phyloP scores from a whole-genome alignment of 2,329 filamentous ascomycete genomes.

The Diaporthe ampelina region DNA sequence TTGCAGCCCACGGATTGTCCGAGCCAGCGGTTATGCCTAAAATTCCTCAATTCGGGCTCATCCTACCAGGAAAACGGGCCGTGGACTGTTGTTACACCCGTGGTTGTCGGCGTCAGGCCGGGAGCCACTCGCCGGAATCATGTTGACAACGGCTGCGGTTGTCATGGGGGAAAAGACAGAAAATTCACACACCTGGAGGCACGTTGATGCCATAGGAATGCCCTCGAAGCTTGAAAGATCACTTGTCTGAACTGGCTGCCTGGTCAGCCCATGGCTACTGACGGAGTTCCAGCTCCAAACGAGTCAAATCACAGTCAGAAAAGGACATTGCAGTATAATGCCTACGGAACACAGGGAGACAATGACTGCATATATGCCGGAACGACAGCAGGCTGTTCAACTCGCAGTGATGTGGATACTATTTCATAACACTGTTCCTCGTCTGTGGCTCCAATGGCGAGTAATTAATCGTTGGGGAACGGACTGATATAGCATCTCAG shows the following conservation, averaged over 20 bases:
- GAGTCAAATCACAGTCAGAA: neutral
- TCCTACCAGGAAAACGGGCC: constrained; percentile 2
- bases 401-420: neutral
- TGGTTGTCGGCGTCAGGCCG: neutral
- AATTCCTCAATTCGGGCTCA: neutral
- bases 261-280: neutral
- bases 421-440: neutral
- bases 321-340: neutral
- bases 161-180: neutral
- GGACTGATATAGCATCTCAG: neutral
- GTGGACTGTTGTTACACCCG: constrained; percentile 9
- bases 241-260: neutral
- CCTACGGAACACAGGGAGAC: too few species aligned
- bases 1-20: neutral
- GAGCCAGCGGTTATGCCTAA: neutral
- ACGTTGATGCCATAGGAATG: neutral
- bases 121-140: neutral
- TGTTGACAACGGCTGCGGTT: constrained; percentile 8
- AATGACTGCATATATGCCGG: too few species aligned
- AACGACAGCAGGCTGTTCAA: neutral
- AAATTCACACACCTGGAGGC: neutral
- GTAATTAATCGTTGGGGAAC: neutral
- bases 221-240: neutral
- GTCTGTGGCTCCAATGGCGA: neutral
- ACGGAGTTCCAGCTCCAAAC: neutral